These are phyloP conservation scores for Discostella stelligeroides DNA, from an alignment of 108 stramenopile genomes.

Conservation along the genomic window DNA sequence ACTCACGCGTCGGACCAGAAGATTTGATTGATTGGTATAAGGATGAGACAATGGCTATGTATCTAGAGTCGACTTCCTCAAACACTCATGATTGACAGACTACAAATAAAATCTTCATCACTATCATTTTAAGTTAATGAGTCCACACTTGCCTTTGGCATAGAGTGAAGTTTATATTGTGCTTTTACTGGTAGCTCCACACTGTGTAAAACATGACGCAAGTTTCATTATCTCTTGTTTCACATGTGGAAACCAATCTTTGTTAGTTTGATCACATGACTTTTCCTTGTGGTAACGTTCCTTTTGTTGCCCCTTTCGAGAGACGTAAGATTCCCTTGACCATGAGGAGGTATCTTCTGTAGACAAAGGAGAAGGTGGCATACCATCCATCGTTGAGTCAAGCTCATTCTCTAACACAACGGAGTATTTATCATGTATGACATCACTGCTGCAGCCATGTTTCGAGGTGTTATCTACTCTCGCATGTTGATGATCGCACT, in stretches of 20 bases:
- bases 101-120: not conserved
- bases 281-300: not conserved
- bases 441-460: not conserved
- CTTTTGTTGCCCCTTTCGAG: not conserved
- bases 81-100: not conserved
- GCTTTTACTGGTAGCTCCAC: not conserved
- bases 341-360: not conserved
- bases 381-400: not conserved
- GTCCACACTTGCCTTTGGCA: too few species aligned
- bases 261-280: not conserved
- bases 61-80: conserved; percentile 43
- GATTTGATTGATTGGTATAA: conserved; percentile 58
- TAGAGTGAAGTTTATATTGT: not conserved
- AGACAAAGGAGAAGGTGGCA: not conserved
- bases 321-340: not conserved
- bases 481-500: not conserved
- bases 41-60: conserved; percentile 82
- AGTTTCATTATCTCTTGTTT: conserved; percentile 9
- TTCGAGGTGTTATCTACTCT: not conserved
- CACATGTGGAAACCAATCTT: conserved; percentile 3
- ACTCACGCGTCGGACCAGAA: not conserved
- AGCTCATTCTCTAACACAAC: too few species aligned
- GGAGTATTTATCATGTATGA: not conserved
- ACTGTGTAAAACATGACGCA: not conserved
- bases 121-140: not conserved